Evolutionary conservation across 306 rosid genomes (phyloP), one percentile per base, ranked within the genome.

Genomic region (Cucumis melo): DNA sequence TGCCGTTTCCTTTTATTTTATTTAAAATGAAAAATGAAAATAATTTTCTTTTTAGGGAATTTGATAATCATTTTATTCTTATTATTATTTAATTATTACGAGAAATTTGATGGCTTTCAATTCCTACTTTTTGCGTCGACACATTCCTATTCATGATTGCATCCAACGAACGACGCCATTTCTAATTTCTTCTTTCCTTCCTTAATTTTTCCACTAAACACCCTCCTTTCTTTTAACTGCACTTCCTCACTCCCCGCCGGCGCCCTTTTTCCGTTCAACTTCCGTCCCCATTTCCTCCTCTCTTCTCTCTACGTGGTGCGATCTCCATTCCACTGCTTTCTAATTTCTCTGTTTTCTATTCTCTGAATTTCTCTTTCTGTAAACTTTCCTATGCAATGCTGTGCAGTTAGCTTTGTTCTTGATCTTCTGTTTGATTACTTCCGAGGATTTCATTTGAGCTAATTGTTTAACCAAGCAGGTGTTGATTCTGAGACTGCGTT

Each of bases 121-220:
- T 71, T 48, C 53, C 59, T 21, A 71, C 76, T 48, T 48, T 72
- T 50, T 72, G 76, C 75, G 39, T 71, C 76, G 54, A 71, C 76
- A 71, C 76, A 72, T 72, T 48, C 39, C n/a, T 8, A 29, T 72
- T 27, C 76, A 72, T 72, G 42, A 72, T 72, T 72, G 59, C 76
- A 71, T 72, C 76, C 76, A 72, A 72, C 76, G 59, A 50, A 27
- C 76, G 76, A 50, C 76, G 27, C 76, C 76, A 72, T 72, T 72
- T 72, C 76, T 72, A 50, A 23, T 16, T 46, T 50, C 44, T 70
- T 42, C 39, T 50, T 50, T 68, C 57, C 9, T 68, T 23, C 15
- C 73, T 41, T 38, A 44, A 68, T 67, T 67, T 67, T 67, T 21
- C 74, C 74, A 67, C 34, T 67, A 9, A 64, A 9, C 53, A 41